Evolutionary conservation across 2,329 filamentous ascomycete species (phyloP).

Genomic region (Sclerotinia minor): DNA sequence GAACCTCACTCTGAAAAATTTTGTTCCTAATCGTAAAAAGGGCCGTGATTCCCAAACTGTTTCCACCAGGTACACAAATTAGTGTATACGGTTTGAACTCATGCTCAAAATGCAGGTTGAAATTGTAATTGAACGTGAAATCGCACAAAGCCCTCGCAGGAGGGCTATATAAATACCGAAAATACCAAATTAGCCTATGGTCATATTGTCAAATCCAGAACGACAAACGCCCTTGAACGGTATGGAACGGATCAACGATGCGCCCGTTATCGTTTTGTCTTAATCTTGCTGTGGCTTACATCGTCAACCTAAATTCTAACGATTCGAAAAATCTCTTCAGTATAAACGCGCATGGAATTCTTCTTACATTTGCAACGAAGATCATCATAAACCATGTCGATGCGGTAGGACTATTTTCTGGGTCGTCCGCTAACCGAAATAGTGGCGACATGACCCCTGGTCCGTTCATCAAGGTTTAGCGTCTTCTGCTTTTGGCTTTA

Average conservation of each 20-base stretch:
- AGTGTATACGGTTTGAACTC: not conserved
- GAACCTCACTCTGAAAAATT: not conserved
- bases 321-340: too few relatives aligned
- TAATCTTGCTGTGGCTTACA: not conserved
- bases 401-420: not conserved
- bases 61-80: not conserved
- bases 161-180: not conserved
- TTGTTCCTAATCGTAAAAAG: not conserved
- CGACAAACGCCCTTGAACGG: not conserved
- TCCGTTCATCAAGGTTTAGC: not conserved
- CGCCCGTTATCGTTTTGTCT: not conserved
- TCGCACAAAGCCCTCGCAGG: too few relatives aligned
- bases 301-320: not conserved
- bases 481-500: not conserved
- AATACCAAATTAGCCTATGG: not conserved
- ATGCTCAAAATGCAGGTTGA: not conserved
- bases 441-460: not conserved
- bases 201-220: not conserved
- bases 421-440: not conserved
- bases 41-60: not conserved
- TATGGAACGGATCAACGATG: not conserved
- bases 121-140: not conserved
- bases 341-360: not conserved
- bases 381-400: not conserved
- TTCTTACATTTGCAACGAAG: not conserved